A percentile compares a stretch with the other conserved stretches of the same genome.
Evolutionary conservation across 1,284 basidiomycete species (phyloP).

Genomic region (Ustilago trichophora): DNA sequence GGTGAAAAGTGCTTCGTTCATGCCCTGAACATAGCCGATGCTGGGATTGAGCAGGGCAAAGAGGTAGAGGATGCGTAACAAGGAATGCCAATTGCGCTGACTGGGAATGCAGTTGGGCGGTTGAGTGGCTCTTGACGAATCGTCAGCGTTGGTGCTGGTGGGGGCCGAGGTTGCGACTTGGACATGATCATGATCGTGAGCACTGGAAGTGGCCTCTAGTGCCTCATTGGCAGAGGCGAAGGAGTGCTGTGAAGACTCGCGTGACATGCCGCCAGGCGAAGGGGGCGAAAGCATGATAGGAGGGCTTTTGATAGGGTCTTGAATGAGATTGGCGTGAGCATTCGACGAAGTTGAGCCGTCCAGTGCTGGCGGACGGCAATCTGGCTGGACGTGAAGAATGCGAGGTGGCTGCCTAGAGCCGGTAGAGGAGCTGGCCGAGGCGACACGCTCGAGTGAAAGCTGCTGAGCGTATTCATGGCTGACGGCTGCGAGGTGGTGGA

Average conservation of each 20-base stretch:
- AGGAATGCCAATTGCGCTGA: slow-evolving; percentile 59
- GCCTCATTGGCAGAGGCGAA: slow-evolving; percentile 35
- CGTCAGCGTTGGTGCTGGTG: not conserved
- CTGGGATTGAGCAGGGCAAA: slow-evolving; percentile 64
- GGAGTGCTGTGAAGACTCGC: slow-evolving; percentile 30
- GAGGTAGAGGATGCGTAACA: slow-evolving; percentile 62
- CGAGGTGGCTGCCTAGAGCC: slow-evolving; percentile 9
- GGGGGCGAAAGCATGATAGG: slow-evolving; percentile 47
- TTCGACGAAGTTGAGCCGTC: not conserved
- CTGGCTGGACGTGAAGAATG: slow-evolving; percentile 26
- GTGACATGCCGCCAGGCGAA: slow-evolving; percentile 36
- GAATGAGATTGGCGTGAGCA: not conserved
- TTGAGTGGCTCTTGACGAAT: not conserved
- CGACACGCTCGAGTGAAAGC: slow-evolving; percentile 27
- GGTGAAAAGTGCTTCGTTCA: slow-evolving; percentile 63
- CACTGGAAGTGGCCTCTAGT: not conserved
- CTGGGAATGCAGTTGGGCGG: not conserved
- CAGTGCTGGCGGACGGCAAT: not conserved
- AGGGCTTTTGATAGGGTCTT: slow-evolving; percentile 35
- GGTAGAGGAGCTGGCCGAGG: slow-evolving; percentile 5
- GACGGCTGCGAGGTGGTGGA: slow-evolving; percentile 40
- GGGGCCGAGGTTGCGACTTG: not conserved
- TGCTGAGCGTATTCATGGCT: slow-evolving; percentile 44
- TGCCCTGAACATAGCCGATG: slow-evolving; percentile 63
- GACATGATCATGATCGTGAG: not conserved